Percentiles rank a stretch among this genome's conserved stretches.
phyloP scores from a whole-genome alignment of 202 grass and related monocot species.

The Schoenoplectus triqueter region DNA sequence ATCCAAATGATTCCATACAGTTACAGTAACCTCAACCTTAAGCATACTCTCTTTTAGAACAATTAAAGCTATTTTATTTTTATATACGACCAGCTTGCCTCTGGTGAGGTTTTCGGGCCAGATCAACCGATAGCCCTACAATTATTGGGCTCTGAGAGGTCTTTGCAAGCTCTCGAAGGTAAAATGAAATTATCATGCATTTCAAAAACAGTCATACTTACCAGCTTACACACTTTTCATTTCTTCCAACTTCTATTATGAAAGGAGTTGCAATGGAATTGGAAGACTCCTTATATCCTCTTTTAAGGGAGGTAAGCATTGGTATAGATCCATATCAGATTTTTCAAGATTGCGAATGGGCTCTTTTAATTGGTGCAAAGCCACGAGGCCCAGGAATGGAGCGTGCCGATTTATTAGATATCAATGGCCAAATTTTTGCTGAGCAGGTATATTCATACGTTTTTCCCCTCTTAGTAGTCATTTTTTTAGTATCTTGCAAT shows the following conservation, averaged over 20 bases:
- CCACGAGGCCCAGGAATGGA: conserved; percentile 96
- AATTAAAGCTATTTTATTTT: not conserved
- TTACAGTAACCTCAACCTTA: not conserved
- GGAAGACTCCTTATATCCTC: conserved; percentile 92
- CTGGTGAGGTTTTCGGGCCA: conserved; percentile 88
- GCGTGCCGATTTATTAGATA: conserved; percentile 80
- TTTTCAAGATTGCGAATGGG: conserved; percentile 86
- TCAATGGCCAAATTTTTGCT: conserved; percentile 93
- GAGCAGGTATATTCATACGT: conserved; percentile 59
- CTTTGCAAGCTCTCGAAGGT: conserved; percentile 93
- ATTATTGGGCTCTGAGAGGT: conserved; percentile 90
- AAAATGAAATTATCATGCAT: not conserved
- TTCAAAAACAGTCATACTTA: not conserved
- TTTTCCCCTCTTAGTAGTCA: conserved; percentile 18
- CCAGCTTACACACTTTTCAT: not conserved
- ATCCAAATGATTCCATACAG: not conserved
- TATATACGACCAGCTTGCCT: conserved; percentile 64
- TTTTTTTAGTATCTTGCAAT: conserved; percentile 43
- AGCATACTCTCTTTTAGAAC: not conserved
- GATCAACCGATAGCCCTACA: conserved; percentile 91
- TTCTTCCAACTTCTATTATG: conserved; percentile 36
- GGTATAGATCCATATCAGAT: conserved; percentile 80
- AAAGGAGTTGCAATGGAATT: conserved; percentile 97
- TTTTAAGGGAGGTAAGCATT: conserved; percentile 92
- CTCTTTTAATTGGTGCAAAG: conserved; percentile 95